Percentiles rank a stretch among this genome's conserved stretches.
phyloP scores from a whole-genome alignment of 768 basidiomycete genomes.

The Boletus edulis region DNA sequence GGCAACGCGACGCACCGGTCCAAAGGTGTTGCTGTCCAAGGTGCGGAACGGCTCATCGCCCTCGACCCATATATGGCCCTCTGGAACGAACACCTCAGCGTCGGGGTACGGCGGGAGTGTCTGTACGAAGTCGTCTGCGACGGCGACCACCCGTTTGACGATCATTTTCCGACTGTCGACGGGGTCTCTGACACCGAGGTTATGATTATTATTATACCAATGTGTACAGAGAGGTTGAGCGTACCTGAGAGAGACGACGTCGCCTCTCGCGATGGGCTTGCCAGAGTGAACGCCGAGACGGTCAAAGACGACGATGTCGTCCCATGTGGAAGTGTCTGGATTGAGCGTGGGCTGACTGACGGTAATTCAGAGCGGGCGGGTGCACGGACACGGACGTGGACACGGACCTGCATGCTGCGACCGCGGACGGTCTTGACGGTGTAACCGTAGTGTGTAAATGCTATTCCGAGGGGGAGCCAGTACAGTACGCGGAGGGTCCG shows the following conservation, averaged over 20 bases:
- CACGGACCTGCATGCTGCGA: slow-evolving; percentile 69
- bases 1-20: slow-evolving; percentile 47
- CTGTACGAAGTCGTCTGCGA: slow-evolving; percentile 60
- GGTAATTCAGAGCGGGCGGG: not conserved
- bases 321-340: slow-evolving; percentile 60
- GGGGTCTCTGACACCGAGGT: slow-evolving; percentile 55
- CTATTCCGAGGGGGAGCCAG: slow-evolving; percentile 56
- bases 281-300: slow-evolving; percentile 40
- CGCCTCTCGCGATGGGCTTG: slow-evolving; percentile 47
- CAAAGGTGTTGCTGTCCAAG: slow-evolving; percentile 71
- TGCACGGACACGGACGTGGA: not conserved
- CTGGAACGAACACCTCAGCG: slow-evolving; percentile 50
- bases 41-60: slow-evolving; percentile 43
- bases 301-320: slow-evolving; percentile 65
- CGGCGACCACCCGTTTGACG: slow-evolving; percentile 65
- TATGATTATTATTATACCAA: not conserved
- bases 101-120: slow-evolving; percentile 70
- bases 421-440: slow-evolving; percentile 56
- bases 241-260: slow-evolving; percentile 64
- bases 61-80: slow-evolving; percentile 75
- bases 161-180: slow-evolving; percentile 48
- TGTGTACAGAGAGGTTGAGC: slow-evolving; percentile 2
- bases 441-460: slow-evolving; percentile 49
- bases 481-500: slow-evolving; percentile 37
- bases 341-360: slow-evolving; percentile 69